phyloP scores from a whole-genome alignment of 192 early-diverging fungal genomes.

The Coemansia sp. region DNA sequence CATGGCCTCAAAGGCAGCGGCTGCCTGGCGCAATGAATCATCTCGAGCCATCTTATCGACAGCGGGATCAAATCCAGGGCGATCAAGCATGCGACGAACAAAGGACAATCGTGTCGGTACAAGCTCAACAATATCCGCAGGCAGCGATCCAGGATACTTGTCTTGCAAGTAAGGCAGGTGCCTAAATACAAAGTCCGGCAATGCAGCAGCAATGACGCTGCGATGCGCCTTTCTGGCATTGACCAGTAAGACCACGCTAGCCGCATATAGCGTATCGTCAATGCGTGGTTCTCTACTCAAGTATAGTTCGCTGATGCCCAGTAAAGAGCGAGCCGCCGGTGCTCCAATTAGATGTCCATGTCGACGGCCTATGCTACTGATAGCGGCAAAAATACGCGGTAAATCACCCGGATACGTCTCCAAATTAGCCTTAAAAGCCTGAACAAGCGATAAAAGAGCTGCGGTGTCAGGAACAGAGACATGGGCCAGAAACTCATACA shows the following conservation, averaged over 20 bases:
- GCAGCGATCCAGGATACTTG: constrained; percentile 57
- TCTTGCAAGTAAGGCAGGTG: constrained; percentile 74
- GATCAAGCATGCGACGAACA: constrained; percentile 36
- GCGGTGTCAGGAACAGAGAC: constrained; percentile 33
- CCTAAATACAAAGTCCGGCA: constrained; percentile 73
- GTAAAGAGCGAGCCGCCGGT: constrained; percentile 55
- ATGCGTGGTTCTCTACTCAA: constrained; percentile 69
- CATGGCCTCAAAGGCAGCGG: constrained; percentile 4
- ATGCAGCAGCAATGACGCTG: constrained; percentile 42
- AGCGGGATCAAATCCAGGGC: constrained; percentile 13
- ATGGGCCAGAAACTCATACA: constrained; percentile 68
- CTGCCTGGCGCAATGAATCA: constrained; percentile 8
- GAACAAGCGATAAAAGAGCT: constrained; percentile 47
- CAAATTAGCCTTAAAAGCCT: constrained; percentile 63
- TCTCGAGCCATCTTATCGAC: constrained; percentile 7
- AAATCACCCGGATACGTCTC: constrained; percentile 68
- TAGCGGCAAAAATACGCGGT: constrained; percentile 64
- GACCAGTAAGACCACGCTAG: constrained; percentile 71
- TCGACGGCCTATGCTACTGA: constrained; percentile 61
- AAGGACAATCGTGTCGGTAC: constrained; percentile 28
- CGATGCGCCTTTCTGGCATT: constrained; percentile 64
- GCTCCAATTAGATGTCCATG: constrained; percentile 51
- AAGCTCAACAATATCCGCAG: constrained; percentile 15
- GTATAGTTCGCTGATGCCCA: constrained; percentile 65
- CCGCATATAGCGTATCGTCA: constrained; percentile 67